phyloP scores from a whole-genome alignment of 345 rosid genomes.

The Citrus glauca region DNA sequence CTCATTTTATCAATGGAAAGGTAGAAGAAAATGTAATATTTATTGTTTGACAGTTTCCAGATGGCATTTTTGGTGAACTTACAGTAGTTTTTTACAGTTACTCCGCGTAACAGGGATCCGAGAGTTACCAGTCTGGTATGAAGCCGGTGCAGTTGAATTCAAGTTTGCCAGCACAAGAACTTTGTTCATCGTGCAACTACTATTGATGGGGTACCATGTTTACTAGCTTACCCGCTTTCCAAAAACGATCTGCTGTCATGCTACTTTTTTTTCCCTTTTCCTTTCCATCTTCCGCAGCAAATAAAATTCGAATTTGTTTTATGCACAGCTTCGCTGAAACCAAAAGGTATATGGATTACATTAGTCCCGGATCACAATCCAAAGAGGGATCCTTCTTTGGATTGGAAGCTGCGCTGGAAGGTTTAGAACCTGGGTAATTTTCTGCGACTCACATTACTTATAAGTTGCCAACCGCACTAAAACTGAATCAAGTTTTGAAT shows the following conservation, averaged over 20 bases:
- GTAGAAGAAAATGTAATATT: not conserved
- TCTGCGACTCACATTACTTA: not conserved
- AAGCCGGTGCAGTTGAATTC: conserved; percentile 84
- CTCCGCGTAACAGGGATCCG: conserved; percentile 70
- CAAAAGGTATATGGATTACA: conserved; percentile 81
- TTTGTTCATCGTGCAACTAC: conserved; percentile 60
- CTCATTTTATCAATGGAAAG: not conserved
- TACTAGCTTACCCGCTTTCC: not conserved
- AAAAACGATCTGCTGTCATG: not conserved
- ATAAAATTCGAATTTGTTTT: not conserved
- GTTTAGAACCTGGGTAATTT: conserved; percentile 83
- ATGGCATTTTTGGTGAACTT: not conserved
- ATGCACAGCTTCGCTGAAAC: conserved; percentile 70
- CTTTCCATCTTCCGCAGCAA: not conserved
- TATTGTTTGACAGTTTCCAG: not conserved
- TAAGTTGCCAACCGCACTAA: not conserved
- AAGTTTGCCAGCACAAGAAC: conserved; percentile 71
- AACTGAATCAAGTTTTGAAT: not conserved
- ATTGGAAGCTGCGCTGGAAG: conserved; percentile 72
- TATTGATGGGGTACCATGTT: conserved; percentile 78
- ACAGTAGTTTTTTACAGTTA: conserved; percentile 37
- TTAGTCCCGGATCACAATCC: conserved; percentile 85
- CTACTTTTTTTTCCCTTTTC: too few relatives aligned
- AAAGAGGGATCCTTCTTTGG: conserved; percentile 82
- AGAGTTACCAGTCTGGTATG: conserved; percentile 85